A percentile compares a stretch with the other conserved stretches of the same genome.
phyloP scores from a whole-genome alignment of 2,329 filamentous ascomycete species.

The Ambrosiella beaveri region DNA sequence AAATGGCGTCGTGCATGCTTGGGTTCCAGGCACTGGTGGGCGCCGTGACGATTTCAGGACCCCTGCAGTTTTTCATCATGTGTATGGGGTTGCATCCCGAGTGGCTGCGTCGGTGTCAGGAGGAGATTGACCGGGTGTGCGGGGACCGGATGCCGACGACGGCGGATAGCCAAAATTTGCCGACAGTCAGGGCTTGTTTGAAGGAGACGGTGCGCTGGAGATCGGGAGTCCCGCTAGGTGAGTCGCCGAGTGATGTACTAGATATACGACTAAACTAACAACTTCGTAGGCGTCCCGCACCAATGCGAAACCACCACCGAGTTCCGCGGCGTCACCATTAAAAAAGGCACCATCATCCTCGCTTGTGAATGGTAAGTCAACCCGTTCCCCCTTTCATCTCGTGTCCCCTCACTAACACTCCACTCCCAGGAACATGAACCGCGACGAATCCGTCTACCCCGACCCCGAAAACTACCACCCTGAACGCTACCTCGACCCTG shows the following conservation, averaged over 20 bases:
- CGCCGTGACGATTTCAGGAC: slow-evolving; percentile 31
- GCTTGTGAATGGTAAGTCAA: slow-evolving; percentile 31
- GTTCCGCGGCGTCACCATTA: slow-evolving; percentile 29
- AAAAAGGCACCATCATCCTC: slow-evolving; percentile 30
- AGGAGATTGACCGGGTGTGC: slow-evolving; percentile 39
- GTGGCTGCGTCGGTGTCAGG: slow-evolving; percentile 35
- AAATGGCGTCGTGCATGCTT: slow-evolving; percentile 33
- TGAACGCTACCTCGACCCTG: slow-evolving; percentile 44
- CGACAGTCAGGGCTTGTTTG: slow-evolving; percentile 35
- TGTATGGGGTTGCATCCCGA: slow-evolving; percentile 34
- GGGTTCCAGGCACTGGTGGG: slow-evolving; percentile 35
- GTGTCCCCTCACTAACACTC: neutral
- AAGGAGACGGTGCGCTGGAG: slow-evolving; percentile 43
- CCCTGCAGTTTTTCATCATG: slow-evolving; percentile 34
- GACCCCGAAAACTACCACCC: slow-evolving; percentile 46
- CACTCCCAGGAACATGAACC: slow-evolving; percentile 33
- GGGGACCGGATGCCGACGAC: slow-evolving; percentile 35
- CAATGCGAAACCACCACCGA: slow-evolving; percentile 30
- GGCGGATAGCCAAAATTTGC: slow-evolving; percentile 31
- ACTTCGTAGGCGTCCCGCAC: slow-evolving; percentile 26
- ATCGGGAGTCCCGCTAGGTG: slow-evolving; percentile 35
- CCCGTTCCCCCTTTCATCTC: too few relatives aligned
- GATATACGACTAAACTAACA: neutral
- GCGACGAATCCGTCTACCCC: slow-evolving; percentile 40
- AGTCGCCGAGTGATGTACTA: slow-evolving; percentile 13